These are phyloP conservation scores for Paracorniculantispora psalliotae DNA, from an alignment of 2,329 filamentous ascomycete genomes.

Conservation along the genomic window DNA sequence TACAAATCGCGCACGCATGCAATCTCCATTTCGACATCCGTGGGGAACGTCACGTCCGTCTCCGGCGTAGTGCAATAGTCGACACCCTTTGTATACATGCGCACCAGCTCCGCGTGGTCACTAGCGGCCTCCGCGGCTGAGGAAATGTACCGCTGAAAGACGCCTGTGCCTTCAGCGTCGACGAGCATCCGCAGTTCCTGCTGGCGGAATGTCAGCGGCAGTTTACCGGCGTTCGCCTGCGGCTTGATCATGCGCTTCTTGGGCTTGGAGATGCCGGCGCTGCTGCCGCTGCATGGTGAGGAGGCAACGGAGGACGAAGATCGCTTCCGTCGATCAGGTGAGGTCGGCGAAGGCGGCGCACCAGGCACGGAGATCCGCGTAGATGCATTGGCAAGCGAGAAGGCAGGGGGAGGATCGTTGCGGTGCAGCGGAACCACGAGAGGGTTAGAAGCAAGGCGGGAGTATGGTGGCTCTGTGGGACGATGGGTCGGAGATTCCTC, in stretches of 20 bases:
- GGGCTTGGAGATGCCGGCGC: not conserved
- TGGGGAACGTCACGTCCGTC: not conserved
- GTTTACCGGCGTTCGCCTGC: not conserved
- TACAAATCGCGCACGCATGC: not conserved
- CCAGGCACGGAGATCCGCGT: not conserved
- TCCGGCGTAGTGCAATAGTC: not conserved
- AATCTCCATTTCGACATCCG: rapidly evolving
- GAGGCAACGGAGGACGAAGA: not conserved
- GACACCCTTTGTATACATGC: not conserved
- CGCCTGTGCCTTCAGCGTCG: not conserved
- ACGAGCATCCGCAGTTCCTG: not conserved
- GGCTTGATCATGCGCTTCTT: slow-evolving; percentile 8
- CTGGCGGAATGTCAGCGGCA: not conserved
- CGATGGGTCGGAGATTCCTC: not conserved
- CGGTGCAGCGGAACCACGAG: not conserved
- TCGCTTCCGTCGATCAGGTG: not conserved
- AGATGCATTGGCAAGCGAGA: not conserved
- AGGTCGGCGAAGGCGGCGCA: not conserved
- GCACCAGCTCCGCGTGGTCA: not conserved
- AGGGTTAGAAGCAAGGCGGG: not conserved
- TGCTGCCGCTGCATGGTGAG: not conserved
- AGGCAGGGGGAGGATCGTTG: not conserved
- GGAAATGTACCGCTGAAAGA: not conserved
- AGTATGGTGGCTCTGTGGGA: too few relatives aligned
- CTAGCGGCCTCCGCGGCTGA: not conserved